phyloP scores from a whole-genome alignment of 2,329 filamentous ascomycete genomes.

The Nemania abortiva region DNA sequence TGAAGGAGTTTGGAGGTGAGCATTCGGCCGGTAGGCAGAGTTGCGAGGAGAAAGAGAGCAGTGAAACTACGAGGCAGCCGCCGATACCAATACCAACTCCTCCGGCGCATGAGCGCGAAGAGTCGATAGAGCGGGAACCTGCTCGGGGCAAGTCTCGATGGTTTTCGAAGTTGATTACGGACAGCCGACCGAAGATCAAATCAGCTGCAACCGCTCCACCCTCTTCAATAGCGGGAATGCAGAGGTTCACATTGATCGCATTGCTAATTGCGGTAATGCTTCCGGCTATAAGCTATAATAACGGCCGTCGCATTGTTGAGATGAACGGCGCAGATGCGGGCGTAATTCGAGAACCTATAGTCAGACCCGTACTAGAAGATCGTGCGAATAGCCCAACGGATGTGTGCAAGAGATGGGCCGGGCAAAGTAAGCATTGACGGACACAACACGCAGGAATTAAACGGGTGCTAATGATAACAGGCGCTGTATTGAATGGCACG shows the following conservation, averaged over 20 bases:
- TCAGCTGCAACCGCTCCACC: conserved; percentile 59
- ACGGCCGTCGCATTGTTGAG: conserved; percentile 55
- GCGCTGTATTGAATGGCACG: conserved; percentile 78
- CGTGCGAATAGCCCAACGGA: conserved; percentile 64
- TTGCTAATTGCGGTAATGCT: conserved; percentile 64
- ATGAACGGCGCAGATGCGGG: conserved; percentile 62
- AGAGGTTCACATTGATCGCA: conserved; percentile 61
- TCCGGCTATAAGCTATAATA: conserved; percentile 60
- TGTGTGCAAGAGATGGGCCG: conserved; percentile 74
- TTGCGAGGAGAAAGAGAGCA: conserved; percentile 51
- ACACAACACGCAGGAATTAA: background rate
- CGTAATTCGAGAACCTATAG: conserved; percentile 52
- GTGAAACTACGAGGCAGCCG: conserved; percentile 49
- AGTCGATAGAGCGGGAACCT: conserved; percentile 39
- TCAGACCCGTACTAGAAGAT: conserved; percentile 50
- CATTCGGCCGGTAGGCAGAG: conserved; percentile 44
- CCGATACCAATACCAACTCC: conserved; percentile 46
- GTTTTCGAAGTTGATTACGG: conserved; percentile 59
- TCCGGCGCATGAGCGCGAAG: conserved; percentile 48
- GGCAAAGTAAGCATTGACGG: conserved; percentile 64
- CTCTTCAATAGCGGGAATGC: conserved; percentile 56
- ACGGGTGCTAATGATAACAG: conserved; percentile 52
- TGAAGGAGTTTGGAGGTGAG: conserved; percentile 40
- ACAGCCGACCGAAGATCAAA: conserved; percentile 58
- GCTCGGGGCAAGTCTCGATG: conserved; percentile 51